Percentiles rank a stretch among this genome's conserved stretches.
These are phyloP conservation scores for Trypanosoma rangeli DNA, from an alignment of 208 protist genomes.

Conservation along the genomic window DNA sequence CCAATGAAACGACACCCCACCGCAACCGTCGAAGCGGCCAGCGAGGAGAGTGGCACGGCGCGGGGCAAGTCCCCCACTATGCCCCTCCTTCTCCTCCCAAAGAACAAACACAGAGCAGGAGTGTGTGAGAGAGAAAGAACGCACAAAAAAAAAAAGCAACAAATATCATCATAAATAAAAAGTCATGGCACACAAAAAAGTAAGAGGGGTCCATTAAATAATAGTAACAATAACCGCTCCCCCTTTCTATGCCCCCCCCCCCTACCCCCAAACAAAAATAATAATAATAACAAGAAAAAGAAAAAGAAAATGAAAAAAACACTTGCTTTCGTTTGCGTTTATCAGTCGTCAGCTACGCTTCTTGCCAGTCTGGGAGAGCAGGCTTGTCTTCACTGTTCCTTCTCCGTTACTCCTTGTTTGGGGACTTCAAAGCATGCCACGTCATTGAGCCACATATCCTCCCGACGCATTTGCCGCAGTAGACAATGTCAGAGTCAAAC, in stretches of 20 bases:
- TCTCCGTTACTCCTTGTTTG: background rate
- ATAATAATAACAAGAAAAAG: constrained; percentile 1
- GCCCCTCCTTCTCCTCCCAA: background rate
- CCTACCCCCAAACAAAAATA: background rate
- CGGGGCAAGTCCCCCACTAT: too few relatives aligned
- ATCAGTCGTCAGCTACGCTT: background rate
- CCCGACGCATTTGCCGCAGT: constrained; percentile 22
- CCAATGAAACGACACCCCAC: too few relatives aligned
- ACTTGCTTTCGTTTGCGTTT: background rate
- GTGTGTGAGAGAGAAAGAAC: too few relatives aligned
- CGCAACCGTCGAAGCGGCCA: too few relatives aligned
- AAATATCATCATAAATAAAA: too few relatives aligned
- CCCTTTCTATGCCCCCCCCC: too few relatives aligned
- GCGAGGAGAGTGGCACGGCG: background rate
- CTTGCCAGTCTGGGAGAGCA: background rate
- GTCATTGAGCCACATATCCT: constrained; percentile 20
- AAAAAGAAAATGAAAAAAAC: background rate
- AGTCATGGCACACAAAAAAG: too few relatives aligned
- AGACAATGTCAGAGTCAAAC: constrained; percentile 32
- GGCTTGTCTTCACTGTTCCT: background rate
- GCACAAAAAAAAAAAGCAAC: constrained; percentile 3
- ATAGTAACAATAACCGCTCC: too few relatives aligned
- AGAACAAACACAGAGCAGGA: background rate
- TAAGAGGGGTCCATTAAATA: too few relatives aligned
- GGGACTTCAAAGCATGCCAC: constrained; percentile 14